Percentiles rank a stretch among this genome's conserved stretches.
These are phyloP conservation scores for Sclerotinia spermophila DNA, from an alignment of 2,329 filamentous ascomycete species.

Conservation along the genomic window DNA sequence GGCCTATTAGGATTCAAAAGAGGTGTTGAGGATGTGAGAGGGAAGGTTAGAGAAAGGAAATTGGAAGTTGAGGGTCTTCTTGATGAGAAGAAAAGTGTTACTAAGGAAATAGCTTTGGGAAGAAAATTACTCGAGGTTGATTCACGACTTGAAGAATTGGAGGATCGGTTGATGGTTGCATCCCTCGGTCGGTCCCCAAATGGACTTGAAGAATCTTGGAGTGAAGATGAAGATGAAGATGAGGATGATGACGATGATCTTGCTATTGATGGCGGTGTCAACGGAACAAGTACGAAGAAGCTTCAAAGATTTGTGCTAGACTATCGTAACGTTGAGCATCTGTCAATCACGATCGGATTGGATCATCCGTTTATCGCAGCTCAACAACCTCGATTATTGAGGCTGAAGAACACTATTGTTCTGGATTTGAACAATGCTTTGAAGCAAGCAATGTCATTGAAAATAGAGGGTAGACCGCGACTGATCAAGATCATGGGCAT, in stretches of 20 bases:
- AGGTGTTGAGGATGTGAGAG: slow-evolving; percentile 72
- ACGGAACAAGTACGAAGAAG: slow-evolving; percentile 32
- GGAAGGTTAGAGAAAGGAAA: slow-evolving; percentile 59
- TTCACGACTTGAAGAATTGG: slow-evolving; percentile 58
- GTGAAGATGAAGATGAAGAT: slow-evolving; percentile 42
- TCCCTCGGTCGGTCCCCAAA: slow-evolving; percentile 32
- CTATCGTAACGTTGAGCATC: slow-evolving; percentile 52
- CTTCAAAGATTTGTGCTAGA: slow-evolving; percentile 55
- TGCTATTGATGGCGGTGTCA: slow-evolving; percentile 33
- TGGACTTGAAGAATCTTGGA: slow-evolving; percentile 33
- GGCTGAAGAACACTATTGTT: slow-evolving; percentile 58
- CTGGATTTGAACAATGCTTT: slow-evolving; percentile 62
- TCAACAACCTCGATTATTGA: slow-evolving; percentile 53
- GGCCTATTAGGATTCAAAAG: slow-evolving; percentile 81
- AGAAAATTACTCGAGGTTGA: slow-evolving; percentile 65
- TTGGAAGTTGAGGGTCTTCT: slow-evolving; percentile 60
- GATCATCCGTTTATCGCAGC: slow-evolving; percentile 61
- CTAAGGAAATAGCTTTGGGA: slow-evolving; percentile 58
- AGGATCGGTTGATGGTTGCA: slow-evolving; percentile 57
- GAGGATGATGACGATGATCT: slow-evolving; percentile 38
- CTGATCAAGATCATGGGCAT: slow-evolving; percentile 55
- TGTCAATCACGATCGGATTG: slow-evolving; percentile 49
- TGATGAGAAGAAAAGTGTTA: slow-evolving; percentile 62
- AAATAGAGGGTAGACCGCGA: slow-evolving; percentile 40
- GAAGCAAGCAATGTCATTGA: slow-evolving; percentile 49